phyloP scores from a whole-genome alignment of 257 asterid species.

The Przewalskia tangutica region DNA sequence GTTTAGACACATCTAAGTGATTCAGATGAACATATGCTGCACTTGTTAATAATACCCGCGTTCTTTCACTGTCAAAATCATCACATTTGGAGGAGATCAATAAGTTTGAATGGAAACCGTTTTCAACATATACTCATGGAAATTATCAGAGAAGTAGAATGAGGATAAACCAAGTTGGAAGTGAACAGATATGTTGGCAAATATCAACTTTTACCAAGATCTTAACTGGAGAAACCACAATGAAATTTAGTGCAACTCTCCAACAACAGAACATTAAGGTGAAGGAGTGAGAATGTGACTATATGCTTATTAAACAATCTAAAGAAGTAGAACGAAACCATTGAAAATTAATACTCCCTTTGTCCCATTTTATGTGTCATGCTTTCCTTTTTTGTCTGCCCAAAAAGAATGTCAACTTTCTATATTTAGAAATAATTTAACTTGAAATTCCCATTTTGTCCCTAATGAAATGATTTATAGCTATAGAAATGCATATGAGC shows the following conservation, averaged over 20 bases:
- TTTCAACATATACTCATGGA: not conserved
- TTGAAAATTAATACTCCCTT: too few species aligned
- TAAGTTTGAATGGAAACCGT: not conserved
- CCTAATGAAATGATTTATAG: too few species aligned
- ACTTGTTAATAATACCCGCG: constrained; percentile 51
- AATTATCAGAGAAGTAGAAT: not conserved
- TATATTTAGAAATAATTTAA: too few species aligned
- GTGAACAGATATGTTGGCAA: not conserved
- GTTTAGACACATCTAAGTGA: constrained; percentile 69
- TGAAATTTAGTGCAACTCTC: not conserved
- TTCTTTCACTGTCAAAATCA: constrained; percentile 56
- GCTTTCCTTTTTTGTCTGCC: too few species aligned
- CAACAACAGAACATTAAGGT: not conserved
- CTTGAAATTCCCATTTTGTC: too few species aligned
- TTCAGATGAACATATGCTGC: constrained; percentile 88
- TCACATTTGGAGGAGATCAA: not conserved
- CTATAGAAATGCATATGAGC: too few species aligned
- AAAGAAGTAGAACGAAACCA: too few species aligned
- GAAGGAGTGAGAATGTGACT: not conserved
- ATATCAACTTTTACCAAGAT: not conserved
- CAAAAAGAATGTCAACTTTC: too few species aligned
- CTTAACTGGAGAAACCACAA: not conserved
- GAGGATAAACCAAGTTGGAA: not conserved
- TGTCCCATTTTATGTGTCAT: too few species aligned
- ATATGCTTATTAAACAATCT: too few species aligned